Evolutionary conservation across 2,329 filamentous ascomycete species (phyloP).

Genomic region (Diaporthe ampelina): DNA sequence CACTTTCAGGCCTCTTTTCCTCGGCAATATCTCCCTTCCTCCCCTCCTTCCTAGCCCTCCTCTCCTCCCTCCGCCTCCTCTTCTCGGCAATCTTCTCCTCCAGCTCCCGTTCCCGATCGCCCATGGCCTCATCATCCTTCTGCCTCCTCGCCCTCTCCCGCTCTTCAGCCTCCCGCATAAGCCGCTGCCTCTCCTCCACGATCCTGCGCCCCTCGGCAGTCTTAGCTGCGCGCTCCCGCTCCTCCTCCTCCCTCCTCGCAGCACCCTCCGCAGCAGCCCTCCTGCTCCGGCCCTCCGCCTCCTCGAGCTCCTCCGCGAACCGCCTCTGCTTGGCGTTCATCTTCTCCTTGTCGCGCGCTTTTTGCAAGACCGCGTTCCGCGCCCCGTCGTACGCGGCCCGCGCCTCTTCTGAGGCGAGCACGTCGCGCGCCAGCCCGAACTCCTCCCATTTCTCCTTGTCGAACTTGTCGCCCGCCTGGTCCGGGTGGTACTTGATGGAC

Average conservation of each 20-base stretch:
- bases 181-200: constrained; percentile 57
- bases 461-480: constrained; percentile 84
- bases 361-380: constrained; percentile 78
- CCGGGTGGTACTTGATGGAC: constrained; percentile 92
- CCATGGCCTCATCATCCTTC: constrained; percentile 44
- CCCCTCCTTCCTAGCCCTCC: constrained; percentile 59
- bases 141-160: constrained; percentile 54
- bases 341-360: constrained; percentile 77
- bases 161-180: constrained; percentile 58
- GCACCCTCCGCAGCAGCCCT: constrained; percentile 61
- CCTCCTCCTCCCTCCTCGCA: constrained; percentile 42
- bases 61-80: constrained; percentile 55
- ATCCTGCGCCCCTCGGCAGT: constrained; percentile 50
- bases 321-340: constrained; percentile 80
- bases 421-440: constrained; percentile 87
- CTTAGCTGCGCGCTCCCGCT: constrained; percentile 51
- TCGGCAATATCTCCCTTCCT: constrained; percentile 47
- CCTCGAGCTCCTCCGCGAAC: constrained; percentile 90
- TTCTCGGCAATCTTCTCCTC: constrained; percentile 59
- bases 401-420: constrained; percentile 79
- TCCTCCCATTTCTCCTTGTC: constrained; percentile 88
- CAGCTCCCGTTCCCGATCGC: constrained; percentile 59
- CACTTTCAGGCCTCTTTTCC: constrained; percentile 7
- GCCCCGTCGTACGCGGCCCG: constrained; percentile 84
- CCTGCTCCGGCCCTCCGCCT: constrained; percentile 77